Evolutionary conservation across 1,284 basidiomycete genomes (phyloP), one percentile per base, ranked within the genome.

Genomic region (Coniferiporia sulphurascens): DNA sequence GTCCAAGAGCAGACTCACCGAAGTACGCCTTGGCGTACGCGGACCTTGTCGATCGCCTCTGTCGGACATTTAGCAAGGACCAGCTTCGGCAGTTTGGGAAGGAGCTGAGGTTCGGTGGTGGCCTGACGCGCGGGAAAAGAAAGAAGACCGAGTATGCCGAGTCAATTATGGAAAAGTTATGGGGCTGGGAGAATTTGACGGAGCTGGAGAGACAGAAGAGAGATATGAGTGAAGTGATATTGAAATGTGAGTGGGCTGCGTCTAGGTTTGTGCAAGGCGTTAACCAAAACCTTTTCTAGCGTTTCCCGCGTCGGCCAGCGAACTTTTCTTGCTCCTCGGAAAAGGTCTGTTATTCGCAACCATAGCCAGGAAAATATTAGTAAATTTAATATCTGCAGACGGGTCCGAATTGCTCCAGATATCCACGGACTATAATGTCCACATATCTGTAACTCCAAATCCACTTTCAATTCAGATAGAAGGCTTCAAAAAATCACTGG

Each of bases 291-390:
- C 58, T n/a, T 34, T 27, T 27, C 52, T 64, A 91, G 89, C 70
- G 3, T 80, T 87, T 64, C 71, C 76, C 38, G 70, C 91, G 48
- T 77, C 75, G 22, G 77, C 82, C 1, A 78, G 76, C 57, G 78
- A 89, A 63, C 75, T 89, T 3, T 89, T 91, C 68, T 67, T 90
- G 43, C 76, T 91, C 32, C 76, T 91, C 62, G 89, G 89, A 45
- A 84, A 79, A 78, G 85, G 88, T 87, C 51, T 48, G 73, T 70
- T 50, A 52, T n/a, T 5, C 4, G 4, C 56, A 6, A 61, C 60
- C 21, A 3, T 41, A 15, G 27, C 27, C 4, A 48, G 32, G 32
- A 35, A 35, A 55, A 48, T 48, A 32, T 50, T 63, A 41, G 2
- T 46, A 65, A 52, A 19, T 58, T 43, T 1, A 7, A 27, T 52